phyloP scores from a whole-genome alignment of 768 basidiomycete genomes.

The Serendipita sp. region DNA sequence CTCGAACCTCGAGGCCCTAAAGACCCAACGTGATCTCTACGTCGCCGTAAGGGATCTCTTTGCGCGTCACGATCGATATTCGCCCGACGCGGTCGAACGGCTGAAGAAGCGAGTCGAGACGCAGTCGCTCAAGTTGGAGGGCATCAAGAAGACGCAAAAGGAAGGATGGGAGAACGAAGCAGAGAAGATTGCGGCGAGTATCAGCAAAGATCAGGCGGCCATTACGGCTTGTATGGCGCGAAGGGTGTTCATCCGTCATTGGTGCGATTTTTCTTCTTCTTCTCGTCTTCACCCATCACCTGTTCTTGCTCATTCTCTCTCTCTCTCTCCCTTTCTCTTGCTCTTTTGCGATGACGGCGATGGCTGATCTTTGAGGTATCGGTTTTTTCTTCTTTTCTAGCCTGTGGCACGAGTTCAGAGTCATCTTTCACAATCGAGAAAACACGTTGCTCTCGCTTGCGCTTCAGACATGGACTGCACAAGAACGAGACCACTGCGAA shows the following conservation, averaged over 20 bases:
- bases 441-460: constrained; percentile 62
- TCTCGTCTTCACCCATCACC: background rate
- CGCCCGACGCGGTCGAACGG: constrained; percentile 74
- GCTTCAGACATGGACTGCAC: constrained; percentile 54
- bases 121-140: constrained; percentile 61
- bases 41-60: constrained; percentile 77
- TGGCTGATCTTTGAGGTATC: background rate
- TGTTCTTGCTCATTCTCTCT: background rate
- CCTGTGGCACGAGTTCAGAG: constrained; percentile 92
- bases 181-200: constrained; percentile 50
- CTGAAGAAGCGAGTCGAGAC: constrained; percentile 74
- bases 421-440: constrained; percentile 81
- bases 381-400: constrained; percentile 24
- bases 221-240: constrained; percentile 62
- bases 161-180: constrained; percentile 79
- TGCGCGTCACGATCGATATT: constrained; percentile 73
- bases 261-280: constrained; percentile 30
- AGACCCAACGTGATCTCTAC: constrained; percentile 75
- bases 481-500: constrained; percentile 55
- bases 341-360: background rate
- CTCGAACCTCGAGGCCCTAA: background rate
- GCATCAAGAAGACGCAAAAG: constrained; percentile 49
- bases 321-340: constrained; percentile 6
- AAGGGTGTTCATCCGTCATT: constrained; percentile 74
- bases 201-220: constrained; percentile 74